phyloP scores from a whole-genome alignment of 768 basidiomycete genomes.

The Auriscalpium vulgare region DNA sequence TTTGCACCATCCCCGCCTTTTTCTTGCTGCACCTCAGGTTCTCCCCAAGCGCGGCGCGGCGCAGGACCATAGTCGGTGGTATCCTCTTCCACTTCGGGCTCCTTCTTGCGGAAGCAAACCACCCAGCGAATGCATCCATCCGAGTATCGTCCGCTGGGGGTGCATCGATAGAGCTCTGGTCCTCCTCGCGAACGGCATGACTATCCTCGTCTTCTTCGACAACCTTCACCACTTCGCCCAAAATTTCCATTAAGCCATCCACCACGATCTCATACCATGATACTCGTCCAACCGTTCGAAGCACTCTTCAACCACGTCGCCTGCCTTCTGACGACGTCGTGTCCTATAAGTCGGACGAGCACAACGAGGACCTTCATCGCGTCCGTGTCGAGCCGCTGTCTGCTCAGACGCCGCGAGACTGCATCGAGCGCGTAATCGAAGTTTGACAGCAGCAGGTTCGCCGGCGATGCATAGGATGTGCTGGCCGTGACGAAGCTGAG shows the following conservation, averaged over 20 bases:
- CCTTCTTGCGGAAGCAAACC: constrained; percentile 49
- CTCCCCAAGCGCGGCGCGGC: constrained; percentile 52
- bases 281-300: constrained; percentile 95
- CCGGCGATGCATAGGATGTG: constrained; percentile 82
- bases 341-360: constrained; percentile 81
- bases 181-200: constrained; percentile 11
- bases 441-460: constrained; percentile 85
- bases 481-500: constrained; percentile 63
- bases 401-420: constrained; percentile 75
- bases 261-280: constrained; percentile 88
- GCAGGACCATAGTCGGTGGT: constrained; percentile 48
- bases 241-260: constrained; percentile 79
- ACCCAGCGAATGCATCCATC: constrained; percentile 51
- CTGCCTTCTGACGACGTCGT: constrained; percentile 80
- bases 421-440: constrained; percentile 95
- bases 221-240: constrained; percentile 77
- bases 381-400: constrained; percentile 75
- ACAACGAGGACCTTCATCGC: constrained; percentile 85
- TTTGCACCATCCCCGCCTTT: constrained; percentile 18
- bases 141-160: constrained; percentile 23
- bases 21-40: constrained; percentile 19
- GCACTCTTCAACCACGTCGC: constrained; percentile 94
- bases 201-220: constrained; percentile 49
- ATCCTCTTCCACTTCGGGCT: constrained; percentile 27
- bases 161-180: not conserved